Base-by-base conservation (phyloP, 2,329 filamentous ascomycete genomes). In the Fusarium annulatum region DNA sequence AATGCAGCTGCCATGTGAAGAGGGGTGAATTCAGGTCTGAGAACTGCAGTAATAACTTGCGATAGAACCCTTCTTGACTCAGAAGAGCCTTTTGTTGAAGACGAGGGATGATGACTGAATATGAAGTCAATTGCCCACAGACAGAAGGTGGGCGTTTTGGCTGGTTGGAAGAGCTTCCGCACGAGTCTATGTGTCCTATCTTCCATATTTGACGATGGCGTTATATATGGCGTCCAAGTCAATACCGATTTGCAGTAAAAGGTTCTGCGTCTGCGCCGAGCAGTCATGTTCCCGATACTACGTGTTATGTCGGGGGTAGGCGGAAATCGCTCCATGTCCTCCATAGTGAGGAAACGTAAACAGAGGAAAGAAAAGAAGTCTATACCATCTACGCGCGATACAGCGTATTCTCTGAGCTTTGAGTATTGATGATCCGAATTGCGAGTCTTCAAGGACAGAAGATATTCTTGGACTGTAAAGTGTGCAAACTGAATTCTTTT, bases 1-100 rank as follows among this genome's bases (percentile, higher is more conserved):
- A 64, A 30, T 10, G 30, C 56, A 19, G 56, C 36, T n/a, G 38
- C 59, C 30, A 38, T n/a, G 6, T 62, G 46, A 9, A 62, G 46
- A 34, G 46, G 26, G 16, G 16, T 34, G 12, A 61, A 42, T 18
- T 53, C 36, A 2, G 57, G 12, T 5, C 34, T 38, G 5, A 60
- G 21, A 0, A 52, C 43, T 3, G 43, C 43, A 12, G 26, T 23
- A 1, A 23, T 19, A 1, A 18, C 11, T 28, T 16, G 2, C 14
- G 33, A 53, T 3, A 38, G 53, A 8, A 26, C 2, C 7, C 2
- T 36, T 7, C 3, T 15, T 8, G 16, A 7, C 4, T 34, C 14
- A 3, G 1, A 5, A 36, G 16, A 19, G 30, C 16, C 0, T 11
- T 23, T 18, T 30, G 21, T 21, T 19, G 9, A 19, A 36, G 30